Evolutionary conservation across 345 rosid species (phyloP).

Genomic region (Dovyalis caffra): DNA sequence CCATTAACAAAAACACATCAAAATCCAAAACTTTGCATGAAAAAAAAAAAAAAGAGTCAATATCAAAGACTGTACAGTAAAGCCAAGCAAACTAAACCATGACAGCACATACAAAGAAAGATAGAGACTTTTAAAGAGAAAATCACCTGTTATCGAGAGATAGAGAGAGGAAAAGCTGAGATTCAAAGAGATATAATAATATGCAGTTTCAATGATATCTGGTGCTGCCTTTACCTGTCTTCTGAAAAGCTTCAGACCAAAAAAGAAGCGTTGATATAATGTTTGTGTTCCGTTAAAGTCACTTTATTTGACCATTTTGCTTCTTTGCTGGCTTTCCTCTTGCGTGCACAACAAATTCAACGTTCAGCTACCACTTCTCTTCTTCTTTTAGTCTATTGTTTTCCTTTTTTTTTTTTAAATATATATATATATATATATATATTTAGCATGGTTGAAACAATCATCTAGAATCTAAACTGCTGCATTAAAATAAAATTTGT

Average conservation of each 20-base stretch:
- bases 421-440: too few species aligned
- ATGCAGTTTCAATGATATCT: background rate
- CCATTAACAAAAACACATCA: background rate
- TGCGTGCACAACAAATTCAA: background rate
- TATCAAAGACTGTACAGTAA: too few species aligned
- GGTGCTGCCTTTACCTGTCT: background rate
- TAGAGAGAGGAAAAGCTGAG: background rate
- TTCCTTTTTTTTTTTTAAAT: too few species aligned
- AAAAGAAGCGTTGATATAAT: background rate
- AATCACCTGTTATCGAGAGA: background rate
- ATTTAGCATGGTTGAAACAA: too few species aligned
- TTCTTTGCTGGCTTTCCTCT: background rate
- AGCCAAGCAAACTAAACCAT: background rate
- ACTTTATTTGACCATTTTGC: background rate
- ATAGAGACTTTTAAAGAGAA: background rate
- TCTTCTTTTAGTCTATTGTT: too few species aligned
- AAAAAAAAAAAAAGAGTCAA: background rate
- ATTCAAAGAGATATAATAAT: background rate
- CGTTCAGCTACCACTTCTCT: background rate
- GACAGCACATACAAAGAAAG: background rate
- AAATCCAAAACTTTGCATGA: background rate
- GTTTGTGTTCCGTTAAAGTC: background rate
- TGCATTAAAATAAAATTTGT: too few species aligned
- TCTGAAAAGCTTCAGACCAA: background rate
- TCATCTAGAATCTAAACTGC: too few species aligned